Conservation (phyloP, 2,329 filamentous ascomycete species). For the Fusarium sp. region DNA sequence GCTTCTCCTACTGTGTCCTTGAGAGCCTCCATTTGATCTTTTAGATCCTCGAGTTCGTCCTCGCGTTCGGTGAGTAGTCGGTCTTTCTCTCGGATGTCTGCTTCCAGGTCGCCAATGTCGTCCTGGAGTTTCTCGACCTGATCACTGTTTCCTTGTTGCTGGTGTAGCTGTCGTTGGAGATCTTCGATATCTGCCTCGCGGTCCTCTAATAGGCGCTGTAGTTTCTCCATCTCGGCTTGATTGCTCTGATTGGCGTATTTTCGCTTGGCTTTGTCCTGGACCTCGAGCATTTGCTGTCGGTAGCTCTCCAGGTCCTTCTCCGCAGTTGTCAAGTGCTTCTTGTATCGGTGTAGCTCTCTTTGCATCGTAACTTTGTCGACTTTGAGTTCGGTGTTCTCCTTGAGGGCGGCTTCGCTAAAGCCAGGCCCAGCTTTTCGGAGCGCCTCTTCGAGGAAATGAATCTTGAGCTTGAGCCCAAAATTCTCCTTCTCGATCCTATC, state of each 20-base stretch:
- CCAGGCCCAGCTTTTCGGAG: slow-evolving; percentile 89
- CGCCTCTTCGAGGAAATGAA: slow-evolving; percentile 95
- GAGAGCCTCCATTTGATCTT: slow-evolving; percentile 71
- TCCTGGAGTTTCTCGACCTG: slow-evolving; percentile 78
- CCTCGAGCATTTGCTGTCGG: slow-evolving; percentile 83
- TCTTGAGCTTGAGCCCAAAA: slow-evolving; percentile 95
- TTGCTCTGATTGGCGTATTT: slow-evolving; percentile 81
- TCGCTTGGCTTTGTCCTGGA: slow-evolving; percentile 85
- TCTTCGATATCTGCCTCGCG: slow-evolving; percentile 73
- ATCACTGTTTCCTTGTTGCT: slow-evolving; percentile 69
- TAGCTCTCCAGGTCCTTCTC: slow-evolving; percentile 91
- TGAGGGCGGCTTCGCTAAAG: slow-evolving; percentile 89
- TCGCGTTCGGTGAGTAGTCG: slow-evolving; percentile 80
- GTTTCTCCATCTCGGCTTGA: slow-evolving; percentile 70
- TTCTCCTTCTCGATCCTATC: slow-evolving; percentile 99
- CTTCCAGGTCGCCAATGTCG: slow-evolving; percentile 82
- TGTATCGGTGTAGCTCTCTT: slow-evolving; percentile 86
- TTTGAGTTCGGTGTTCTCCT: slow-evolving; percentile 97
- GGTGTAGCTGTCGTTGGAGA: slow-evolving; percentile 71
- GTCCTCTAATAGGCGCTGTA: slow-evolving; percentile 70
- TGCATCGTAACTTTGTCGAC: slow-evolving; percentile 93
- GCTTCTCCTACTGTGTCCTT: slow-evolving; percentile 67
- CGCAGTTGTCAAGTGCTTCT: slow-evolving; percentile 85
- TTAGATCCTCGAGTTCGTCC: slow-evolving; percentile 80
- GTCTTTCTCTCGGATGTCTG: slow-evolving; percentile 82